Percentiles rank a stretch among this genome's conserved stretches.
Evolutionary conservation across 1,139 yeast genomes (phyloP).

Genomic region (Saccharomyces hybrid): DNA sequence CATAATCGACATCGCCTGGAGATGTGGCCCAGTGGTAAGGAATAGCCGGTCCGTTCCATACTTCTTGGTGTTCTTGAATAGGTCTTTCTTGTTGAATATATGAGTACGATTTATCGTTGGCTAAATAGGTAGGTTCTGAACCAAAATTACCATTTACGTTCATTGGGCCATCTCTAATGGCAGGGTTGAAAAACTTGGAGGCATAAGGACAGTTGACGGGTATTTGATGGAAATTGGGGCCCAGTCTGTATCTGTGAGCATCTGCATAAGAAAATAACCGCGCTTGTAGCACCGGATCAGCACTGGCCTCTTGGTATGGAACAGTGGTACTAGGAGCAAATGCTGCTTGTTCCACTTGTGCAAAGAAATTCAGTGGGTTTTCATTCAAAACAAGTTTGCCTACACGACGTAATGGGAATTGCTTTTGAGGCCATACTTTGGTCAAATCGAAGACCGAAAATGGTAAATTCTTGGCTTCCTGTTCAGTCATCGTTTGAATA

Average conservation of each 20-base stretch:
- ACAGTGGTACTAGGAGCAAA: conserved; percentile 53
- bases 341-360: conserved; percentile 55
- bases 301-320: conserved; percentile 53
- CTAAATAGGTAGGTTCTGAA: conserved; percentile 69
- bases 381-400: conserved; percentile 49
- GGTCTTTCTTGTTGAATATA: conserved; percentile 32
- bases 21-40: conserved; percentile 78
- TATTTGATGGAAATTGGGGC: conserved; percentile 55
- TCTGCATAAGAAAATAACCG: conserved; percentile 54
- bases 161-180: conserved; percentile 86
- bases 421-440: conserved; percentile 53
- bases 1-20: conserved; percentile 57
- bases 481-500: conserved; percentile 61
- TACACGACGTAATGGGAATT: conserved; percentile 52
- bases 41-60: conserved; percentile 81
- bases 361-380: conserved; percentile 50
- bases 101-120: conserved; percentile 38
- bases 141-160: conserved; percentile 81
- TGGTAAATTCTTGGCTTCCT: conserved; percentile 51
- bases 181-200: conserved; percentile 47
- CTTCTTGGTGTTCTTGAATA: conserved; percentile 63
- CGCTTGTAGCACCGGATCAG: conserved; percentile 54
- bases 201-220: conserved; percentile 61
- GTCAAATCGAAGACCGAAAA: conserved; percentile 66
- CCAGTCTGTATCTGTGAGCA: conserved; percentile 57